A percentile compares a stretch with the other conserved stretches of the same genome.
Conservation (phyloP, 2,329 filamentous ascomycete genomes). For the Pseudocercospora pini-densiflorae region DNA sequence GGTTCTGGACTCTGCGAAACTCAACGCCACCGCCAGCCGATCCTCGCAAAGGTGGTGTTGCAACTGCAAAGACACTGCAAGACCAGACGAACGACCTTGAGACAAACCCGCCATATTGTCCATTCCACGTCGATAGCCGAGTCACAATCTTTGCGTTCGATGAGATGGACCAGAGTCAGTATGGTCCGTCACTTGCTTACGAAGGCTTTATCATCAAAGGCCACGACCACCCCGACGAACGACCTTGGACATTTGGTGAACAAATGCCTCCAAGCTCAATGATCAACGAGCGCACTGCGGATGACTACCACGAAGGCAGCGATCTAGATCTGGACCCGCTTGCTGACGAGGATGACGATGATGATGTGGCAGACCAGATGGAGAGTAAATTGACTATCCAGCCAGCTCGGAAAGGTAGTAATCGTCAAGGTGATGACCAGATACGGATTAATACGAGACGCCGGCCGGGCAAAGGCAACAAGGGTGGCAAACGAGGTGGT, state of each 20-base stretch:
- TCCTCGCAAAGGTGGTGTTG: constrained; percentile 2
- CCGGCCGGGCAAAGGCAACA: constrained; percentile 18
- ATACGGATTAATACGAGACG: constrained; percentile 31
- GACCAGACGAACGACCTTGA: constrained; percentile 54
- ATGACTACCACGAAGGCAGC: constrained; percentile 15
- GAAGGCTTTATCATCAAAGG: constrained; percentile 29
- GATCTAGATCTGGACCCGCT: constrained; percentile 16
- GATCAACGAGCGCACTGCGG: constrained; percentile 34
- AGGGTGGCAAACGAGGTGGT: neutral
- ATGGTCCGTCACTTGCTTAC: constrained; percentile 15
- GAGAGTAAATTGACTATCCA: constrained; percentile 33
- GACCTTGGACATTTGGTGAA: constrained; percentile 39
- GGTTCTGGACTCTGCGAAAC: constrained; percentile 47
- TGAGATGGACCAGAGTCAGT: constrained; percentile 29
- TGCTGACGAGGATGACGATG: constrained; percentile 21
- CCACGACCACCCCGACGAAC: constrained; percentile 28
- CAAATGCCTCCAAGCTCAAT: constrained; percentile 34
- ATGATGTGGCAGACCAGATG: constrained; percentile 31
- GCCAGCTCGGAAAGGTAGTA: constrained; percentile 21
- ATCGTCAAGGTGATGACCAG: constrained; percentile 21
- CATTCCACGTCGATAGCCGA: constrained; percentile 89
- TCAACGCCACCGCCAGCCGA: constrained; percentile 16
- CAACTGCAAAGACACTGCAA: neutral
- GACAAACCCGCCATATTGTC: constrained; percentile 92
- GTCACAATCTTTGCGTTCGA: constrained; percentile 76